Conservation (phyloP, 129 eudicot genomes). For the Daucus carota region DNA sequence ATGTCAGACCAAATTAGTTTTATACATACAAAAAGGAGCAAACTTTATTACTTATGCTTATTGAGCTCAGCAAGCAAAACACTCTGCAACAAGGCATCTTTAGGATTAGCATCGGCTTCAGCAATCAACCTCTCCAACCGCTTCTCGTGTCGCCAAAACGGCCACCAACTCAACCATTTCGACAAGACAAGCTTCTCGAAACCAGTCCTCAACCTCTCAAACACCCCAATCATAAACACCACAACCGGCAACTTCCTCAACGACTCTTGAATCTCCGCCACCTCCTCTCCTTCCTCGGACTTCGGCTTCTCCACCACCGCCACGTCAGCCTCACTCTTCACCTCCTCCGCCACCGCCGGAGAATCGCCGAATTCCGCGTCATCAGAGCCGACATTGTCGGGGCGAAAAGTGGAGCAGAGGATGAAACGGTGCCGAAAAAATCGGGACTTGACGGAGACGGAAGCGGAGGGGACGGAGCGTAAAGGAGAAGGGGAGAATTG, state of each 20-base stretch:
- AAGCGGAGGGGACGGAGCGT: background rate
- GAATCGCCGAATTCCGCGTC: slow-evolving; percentile 13
- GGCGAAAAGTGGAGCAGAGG: slow-evolving; percentile 34
- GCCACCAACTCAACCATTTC: slow-evolving; percentile 73
- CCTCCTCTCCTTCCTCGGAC: slow-evolving; percentile 12
- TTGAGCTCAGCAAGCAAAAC: slow-evolving; percentile 76
- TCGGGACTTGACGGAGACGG: slow-evolving; percentile 13
- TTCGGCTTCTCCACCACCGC: background rate
- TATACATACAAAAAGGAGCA: background rate
- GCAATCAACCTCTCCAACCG: slow-evolving; percentile 50
- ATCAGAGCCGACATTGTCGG: slow-evolving; percentile 32
- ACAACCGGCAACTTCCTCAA: slow-evolving; percentile 34
- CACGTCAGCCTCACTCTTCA: slow-evolving; percentile 8
- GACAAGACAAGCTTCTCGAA: slow-evolving; percentile 42
- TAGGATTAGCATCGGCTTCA: slow-evolving; percentile 76
- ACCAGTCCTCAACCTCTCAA: slow-evolving; percentile 27
- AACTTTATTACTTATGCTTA: slow-evolving; percentile 51
- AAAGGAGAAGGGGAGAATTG: background rate
- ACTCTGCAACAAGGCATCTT: slow-evolving; percentile 61
- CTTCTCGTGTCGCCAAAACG: slow-evolving; percentile 69
- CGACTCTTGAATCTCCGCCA: slow-evolving; percentile 14
- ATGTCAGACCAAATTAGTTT: background rate
- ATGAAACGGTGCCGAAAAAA: slow-evolving; percentile 26
- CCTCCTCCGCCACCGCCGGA: slow-evolving; percentile 11
- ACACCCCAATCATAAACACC: slow-evolving; percentile 53